Percentiles rank a stretch among this genome's conserved stretches.
These are phyloP conservation scores for Zopfia rhizophila DNA, from an alignment of 2,329 filamentous ascomycete genomes.

Conservation along the genomic window DNA sequence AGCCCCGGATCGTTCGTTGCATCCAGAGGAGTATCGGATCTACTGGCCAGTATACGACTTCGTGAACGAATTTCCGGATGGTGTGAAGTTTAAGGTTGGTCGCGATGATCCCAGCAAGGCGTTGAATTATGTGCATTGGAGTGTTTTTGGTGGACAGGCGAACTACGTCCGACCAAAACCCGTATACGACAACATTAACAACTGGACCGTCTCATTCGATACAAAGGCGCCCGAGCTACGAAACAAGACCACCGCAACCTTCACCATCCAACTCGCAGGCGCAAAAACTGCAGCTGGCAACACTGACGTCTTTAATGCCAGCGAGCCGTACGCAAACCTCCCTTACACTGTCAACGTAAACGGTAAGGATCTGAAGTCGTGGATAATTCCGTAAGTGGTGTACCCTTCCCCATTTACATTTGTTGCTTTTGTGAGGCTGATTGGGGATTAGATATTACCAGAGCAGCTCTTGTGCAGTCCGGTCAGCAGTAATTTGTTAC, in stretches of 20 bases:
- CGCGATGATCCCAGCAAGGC: constrained; percentile 60
- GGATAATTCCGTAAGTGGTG: constrained; percentile 65
- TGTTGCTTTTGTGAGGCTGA: constrained; percentile 12
- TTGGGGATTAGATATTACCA: constrained; percentile 59
- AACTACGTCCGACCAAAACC: constrained; percentile 59
- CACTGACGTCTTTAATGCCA: constrained; percentile 67
- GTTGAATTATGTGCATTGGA: constrained; percentile 74
- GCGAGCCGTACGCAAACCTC: constrained; percentile 64
- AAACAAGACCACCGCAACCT: constrained; percentile 59
- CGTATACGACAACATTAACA: constrained; percentile 62
- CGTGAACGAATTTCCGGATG: constrained; percentile 66
- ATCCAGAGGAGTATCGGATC: constrained; percentile 68
- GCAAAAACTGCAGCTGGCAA: constrained; percentile 72
- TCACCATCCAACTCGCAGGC: constrained; percentile 71
- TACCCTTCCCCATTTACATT: not conserved
- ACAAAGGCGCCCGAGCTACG: constrained; percentile 55
- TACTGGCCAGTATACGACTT: constrained; percentile 72
- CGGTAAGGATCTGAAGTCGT: constrained; percentile 58
- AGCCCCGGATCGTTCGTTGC: constrained; percentile 60
- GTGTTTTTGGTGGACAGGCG: constrained; percentile 67
- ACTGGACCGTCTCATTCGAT: constrained; percentile 68
- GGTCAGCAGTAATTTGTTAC: constrained; percentile 70
- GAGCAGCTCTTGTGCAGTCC: constrained; percentile 68
- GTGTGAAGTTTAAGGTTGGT: constrained; percentile 68
- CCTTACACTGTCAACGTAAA: constrained; percentile 63